Conservation (phyloP, 305 asterid species). For the Fraxinus sp. region DNA sequence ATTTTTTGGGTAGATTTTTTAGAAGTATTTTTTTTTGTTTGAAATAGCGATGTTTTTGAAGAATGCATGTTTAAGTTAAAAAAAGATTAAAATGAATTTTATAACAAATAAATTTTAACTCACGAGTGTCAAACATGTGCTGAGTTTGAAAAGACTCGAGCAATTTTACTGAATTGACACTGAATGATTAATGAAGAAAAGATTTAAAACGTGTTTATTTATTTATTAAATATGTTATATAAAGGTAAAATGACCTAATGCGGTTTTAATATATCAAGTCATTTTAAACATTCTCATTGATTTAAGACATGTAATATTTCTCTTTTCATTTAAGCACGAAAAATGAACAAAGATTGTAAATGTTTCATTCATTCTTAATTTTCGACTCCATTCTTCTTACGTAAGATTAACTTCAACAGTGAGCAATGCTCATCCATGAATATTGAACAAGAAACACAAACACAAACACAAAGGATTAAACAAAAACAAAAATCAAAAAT, state of each 20-base stretch:
- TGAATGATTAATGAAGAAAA: not conserved
- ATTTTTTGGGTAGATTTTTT: not conserved
- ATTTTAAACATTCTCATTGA: too few species aligned
- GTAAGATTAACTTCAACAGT: not conserved
- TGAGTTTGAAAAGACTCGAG: not conserved
- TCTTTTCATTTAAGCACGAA: not conserved
- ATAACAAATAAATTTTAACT: too few species aligned
- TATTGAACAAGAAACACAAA: not conserved
- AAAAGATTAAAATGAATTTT: too few species aligned
- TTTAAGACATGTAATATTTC: not conserved
- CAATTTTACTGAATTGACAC: not conserved
- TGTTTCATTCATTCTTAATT: not conserved
- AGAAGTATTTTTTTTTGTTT: not conserved
- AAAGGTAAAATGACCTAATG: not conserved
- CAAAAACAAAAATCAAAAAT: not conserved
- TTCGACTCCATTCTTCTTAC: not conserved
- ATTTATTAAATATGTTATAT: not conserved
- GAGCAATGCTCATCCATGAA: not conserved
- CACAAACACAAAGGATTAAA: too few species aligned
- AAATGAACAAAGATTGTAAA: not conserved
- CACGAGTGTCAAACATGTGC: not conserved
- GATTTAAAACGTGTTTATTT: not conserved
- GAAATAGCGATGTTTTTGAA: too few species aligned
- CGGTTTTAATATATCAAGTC: too few species aligned
- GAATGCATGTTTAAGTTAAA: not conserved